Conservation (phyloP, 2,329 filamentous ascomycete genomes). For the Coniochaeta hoffmannii region DNA sequence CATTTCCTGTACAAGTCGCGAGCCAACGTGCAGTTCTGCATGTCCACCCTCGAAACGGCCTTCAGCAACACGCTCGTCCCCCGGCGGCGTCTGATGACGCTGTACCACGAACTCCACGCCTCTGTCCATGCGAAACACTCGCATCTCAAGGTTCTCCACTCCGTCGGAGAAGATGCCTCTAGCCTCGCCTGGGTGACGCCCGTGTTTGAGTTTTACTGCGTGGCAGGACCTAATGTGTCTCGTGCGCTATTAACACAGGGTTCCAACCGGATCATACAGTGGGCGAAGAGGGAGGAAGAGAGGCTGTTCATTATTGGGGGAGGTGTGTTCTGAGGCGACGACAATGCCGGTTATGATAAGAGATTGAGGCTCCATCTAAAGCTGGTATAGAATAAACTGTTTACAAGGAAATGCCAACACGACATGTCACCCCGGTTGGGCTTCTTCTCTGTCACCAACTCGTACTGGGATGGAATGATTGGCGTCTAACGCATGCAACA, state of each 20-base stretch:
- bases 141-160: constrained; percentile 80
- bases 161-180: constrained; percentile 64
- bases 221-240: constrained; percentile 69
- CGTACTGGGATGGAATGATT: no score
- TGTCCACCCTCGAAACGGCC: constrained; percentile 70
- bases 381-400: background rate
- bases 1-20: constrained; percentile 97
- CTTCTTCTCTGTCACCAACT: no score
- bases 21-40: constrained; percentile 90
- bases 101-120: constrained; percentile 81
- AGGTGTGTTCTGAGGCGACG: constrained; percentile 58
- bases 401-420: background rate
- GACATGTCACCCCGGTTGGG: no score
- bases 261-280: constrained; percentile 83
- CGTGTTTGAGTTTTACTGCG: constrained; percentile 87
- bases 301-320: constrained; percentile 94
- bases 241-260: constrained; percentile 67
- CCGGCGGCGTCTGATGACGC: constrained; percentile 66
- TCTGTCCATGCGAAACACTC: constrained; percentile 78
- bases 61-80: constrained; percentile 30
- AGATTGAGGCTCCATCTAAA: background rate
- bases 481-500: no score
- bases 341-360: background rate
- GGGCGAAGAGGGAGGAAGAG: constrained; percentile 88
- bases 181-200: constrained; percentile 88